Base-by-base conservation (phyloP, 192 early-diverging fungal genomes). In the Fimicolochytrium jonesii region DNA sequence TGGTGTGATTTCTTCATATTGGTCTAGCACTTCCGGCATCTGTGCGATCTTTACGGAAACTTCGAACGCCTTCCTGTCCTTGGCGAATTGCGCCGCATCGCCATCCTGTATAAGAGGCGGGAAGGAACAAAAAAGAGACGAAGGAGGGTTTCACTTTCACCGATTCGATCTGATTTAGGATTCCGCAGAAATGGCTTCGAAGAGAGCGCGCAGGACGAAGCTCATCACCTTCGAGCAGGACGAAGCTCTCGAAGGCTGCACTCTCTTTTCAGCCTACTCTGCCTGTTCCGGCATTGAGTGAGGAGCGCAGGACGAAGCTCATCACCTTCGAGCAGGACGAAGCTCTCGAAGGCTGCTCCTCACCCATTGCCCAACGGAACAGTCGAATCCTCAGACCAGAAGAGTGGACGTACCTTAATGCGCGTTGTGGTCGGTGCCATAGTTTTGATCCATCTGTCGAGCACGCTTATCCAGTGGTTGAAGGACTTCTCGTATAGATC, bases 11-110 rank as follows among this genome's bases (percentile, higher is more conserved):
- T 50, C 48, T 28, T 50, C 48, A 50, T 50, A 50, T 26, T 26
- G 3, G 25, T 25, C 48, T 2, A 30, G 22, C 48, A 50, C 48
- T 28, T 50, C 48, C 15, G 48, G 48, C 48, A 26, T 50, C 22
- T 50, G 48, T 28, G 48, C 48, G 22, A 9, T 47, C 46, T 48
- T 48, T 22, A 48, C 22, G 46, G 46, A 48, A 48, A 22, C 46
- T 48, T 18, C 13, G 22, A 48, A 48, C 46, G 22, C 22, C 46
- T 48, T 48, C 22, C 46, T 10, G 46, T 48, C 46, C 22, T 48
- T 48, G 22, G 46, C 46, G 22, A 48, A 48, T 22, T 48, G 46
- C 6, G 46, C 46, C 22, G 46, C 46, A 48, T 48, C 46, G 22
- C 46, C 46, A 48, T 48, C 46, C 46, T 48, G 46, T 48, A 48